These are phyloP conservation scores for Discostella stelligera DNA, from an alignment of 352 stramenopile species.

Conservation along the genomic window DNA sequence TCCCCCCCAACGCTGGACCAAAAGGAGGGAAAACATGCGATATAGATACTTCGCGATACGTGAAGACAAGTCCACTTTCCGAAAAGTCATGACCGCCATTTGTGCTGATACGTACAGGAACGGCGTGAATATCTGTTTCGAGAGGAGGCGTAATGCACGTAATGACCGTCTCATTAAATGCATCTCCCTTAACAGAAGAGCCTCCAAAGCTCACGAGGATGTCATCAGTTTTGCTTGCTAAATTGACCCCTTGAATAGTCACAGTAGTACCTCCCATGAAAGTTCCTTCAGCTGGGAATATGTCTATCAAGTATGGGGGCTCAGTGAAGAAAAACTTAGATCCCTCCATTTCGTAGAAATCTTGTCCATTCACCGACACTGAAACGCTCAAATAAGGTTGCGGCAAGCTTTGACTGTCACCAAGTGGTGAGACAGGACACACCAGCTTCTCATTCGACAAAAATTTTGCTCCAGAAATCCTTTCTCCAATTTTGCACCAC, in stretches of 20 bases:
- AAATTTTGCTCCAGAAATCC: constrained; percentile 18
- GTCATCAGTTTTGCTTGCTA: constrained; percentile 9
- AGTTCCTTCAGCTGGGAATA: constrained; percentile 10
- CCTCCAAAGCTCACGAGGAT: constrained; percentile 26
- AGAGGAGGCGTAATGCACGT: constrained; percentile 13
- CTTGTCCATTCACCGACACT: constrained; percentile 21
- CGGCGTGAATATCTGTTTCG: background rate
- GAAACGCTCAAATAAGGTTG: constrained; percentile 5
- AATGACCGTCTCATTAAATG: constrained; percentile 27
- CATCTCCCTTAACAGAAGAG: constrained; percentile 10
- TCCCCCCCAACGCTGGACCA: constrained; percentile 25
- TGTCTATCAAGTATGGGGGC: constrained; percentile 5
- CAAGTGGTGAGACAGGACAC: background rate
- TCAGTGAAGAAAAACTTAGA: constrained; percentile 18
- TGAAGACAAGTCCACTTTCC: constrained; percentile 7
- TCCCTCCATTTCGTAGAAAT: constrained; percentile 19
- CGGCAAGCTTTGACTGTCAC: background rate
- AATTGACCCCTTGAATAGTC: constrained; percentile 19
- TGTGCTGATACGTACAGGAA: constrained; percentile 26
- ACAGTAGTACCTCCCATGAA: constrained; percentile 9
- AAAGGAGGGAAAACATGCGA: constrained; percentile 6
- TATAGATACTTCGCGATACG: constrained; percentile 11
- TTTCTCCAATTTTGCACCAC: constrained; percentile 25
- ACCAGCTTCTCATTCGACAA: constrained; percentile 12
- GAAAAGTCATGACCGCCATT: constrained; percentile 31